Base-by-base conservation (phyloP, 305 asterid species). In the Fraxinus dipetala region DNA sequence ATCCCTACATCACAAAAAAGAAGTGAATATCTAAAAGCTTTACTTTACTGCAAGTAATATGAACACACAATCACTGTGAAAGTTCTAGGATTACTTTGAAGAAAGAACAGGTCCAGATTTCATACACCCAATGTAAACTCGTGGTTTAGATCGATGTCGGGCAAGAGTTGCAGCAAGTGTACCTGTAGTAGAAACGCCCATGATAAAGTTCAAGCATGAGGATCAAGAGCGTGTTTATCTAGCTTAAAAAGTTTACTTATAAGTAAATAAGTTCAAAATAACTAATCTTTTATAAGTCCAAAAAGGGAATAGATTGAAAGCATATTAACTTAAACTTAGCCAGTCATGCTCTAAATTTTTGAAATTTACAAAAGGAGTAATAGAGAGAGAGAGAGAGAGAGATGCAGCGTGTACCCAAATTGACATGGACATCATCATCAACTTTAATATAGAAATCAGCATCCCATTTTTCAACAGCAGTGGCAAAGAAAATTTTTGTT, bases 401-500 rank as follows among this genome's bases (percentile, higher is more conserved):
- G 11, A 43, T 63, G 31, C 40, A 13, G 74, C 74, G 36, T 34
- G 13, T 88, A 88, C 91, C 91, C 81, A 88, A 84, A 82, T 88
- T 88, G 70, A 88, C 89, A 30, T 88, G 91, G 40, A 88, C 91
- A 5, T 88, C 91, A 82, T 88, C 91, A 80, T 88, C 91, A 83
- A 88, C 91, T 83, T 88, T 88, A n/a, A 88, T 85, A 34, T 88
- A 88, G 82, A 88, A 88, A 83, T 88, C 90, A 61, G 89, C 89
- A 88, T 88, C 91, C 91, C 91, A 88, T 76, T 84, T 86, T 22
- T 87, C 91, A 70, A 88, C 87, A 72, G 89, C 91, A 79, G 89
- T 86, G 63, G 89, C 85, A 79, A 88, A 86, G 86, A 86, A 88
- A 38, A 54, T 88, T 76, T 88, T 88, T 77, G 91, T 88, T 80